A percentile compares a stretch with the other conserved stretches of the same genome.
Evolutionary conservation across 2,329 filamentous ascomycete species (phyloP).

Genomic region (Venturia nashicola): DNA sequence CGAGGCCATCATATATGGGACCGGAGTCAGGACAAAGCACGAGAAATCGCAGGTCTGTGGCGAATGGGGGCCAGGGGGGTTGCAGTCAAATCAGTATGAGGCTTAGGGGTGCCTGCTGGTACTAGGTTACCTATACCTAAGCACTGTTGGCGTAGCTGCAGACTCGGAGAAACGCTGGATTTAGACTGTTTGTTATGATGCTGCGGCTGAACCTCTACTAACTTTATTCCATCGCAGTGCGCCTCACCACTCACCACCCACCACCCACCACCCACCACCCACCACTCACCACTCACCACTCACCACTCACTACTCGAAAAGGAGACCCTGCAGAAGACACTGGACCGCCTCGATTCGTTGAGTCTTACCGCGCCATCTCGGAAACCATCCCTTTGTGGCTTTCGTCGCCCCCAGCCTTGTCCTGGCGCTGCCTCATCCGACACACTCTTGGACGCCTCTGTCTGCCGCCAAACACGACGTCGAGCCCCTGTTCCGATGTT

Average conservation of each 20-base stretch:
- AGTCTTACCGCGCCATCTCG: neutral
- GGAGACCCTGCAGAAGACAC: neutral
- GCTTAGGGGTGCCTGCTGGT: neutral
- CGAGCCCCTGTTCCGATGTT: neutral
- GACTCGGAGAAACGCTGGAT: neutral
- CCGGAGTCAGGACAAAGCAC: neutral
- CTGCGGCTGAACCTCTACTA: slow-evolving; percentile 3
- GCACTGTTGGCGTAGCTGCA: neutral
- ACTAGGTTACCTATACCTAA: no score
- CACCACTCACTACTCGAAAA: neutral
- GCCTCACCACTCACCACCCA: neutral
- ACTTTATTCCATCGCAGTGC: neutral
- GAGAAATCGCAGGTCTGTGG: neutral
- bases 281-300: no score
- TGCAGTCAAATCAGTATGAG: neutral
- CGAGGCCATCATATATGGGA: neutral
- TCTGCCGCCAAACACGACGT: slow-evolving; percentile 4
- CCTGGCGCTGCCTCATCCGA: neutral
- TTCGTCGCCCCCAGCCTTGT: neutral
- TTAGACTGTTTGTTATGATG: slow-evolving; percentile 1
- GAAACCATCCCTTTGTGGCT: neutral
- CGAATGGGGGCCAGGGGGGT: neutral
- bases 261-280: no score
- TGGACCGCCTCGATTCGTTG: neutral
- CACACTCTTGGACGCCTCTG: neutral